Base-by-base conservation (phyloP, 176 grass and related monocot genomes). In the Phoenix dactylifera region DNA sequence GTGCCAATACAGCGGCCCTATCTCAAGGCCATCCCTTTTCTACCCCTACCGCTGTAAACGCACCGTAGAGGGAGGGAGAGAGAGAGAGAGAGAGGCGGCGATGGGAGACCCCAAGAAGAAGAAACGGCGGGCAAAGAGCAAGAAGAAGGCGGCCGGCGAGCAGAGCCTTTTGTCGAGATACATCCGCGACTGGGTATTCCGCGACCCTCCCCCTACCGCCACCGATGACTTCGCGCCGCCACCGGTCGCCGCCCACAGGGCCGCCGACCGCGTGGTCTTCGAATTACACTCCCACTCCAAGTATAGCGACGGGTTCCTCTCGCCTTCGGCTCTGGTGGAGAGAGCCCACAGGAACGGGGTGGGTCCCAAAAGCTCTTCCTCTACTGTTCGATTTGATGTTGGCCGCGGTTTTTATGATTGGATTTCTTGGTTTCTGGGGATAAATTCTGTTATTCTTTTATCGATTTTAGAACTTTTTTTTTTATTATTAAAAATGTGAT, bases 201-300 rank as follows among this genome's bases (percentile, higher is more conserved):
- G 72, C 16, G 50, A 24, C 24, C 72, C 22, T 54, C 53, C 32
- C 26, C 80, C 67, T 3, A 49, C 78, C 18, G 26, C 29, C 6
- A 60, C 24, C 18, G 72, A 76, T 49, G 81, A 75, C 22, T 97
- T 97, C 84, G 71, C 85, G 76, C 87, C 92, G 32, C 6, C 26
- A 12, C 35, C 9, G 9, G 35, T 44, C 7, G 44, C 52, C 48
- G 28, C 53, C 18, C 22, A 57, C 25, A 78, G 59, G 49, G n/a
- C 58, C 57, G 59, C 67, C 29, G 69, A 59, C 6, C 44, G 51
- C 18, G 62, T 92, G 54, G 55, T 85, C 18, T 92, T 98, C 52
- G 93, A 98, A 35, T 64, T 98, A 50, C 93, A 98, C 76, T 92
- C 78, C 7, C 93, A 98, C 76, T 85, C 93, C 50, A 89, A 82